phyloP scores from a whole-genome alignment of 495 filamentous ascomycete genomes.

The Aspergillus funiculosus region DNA sequence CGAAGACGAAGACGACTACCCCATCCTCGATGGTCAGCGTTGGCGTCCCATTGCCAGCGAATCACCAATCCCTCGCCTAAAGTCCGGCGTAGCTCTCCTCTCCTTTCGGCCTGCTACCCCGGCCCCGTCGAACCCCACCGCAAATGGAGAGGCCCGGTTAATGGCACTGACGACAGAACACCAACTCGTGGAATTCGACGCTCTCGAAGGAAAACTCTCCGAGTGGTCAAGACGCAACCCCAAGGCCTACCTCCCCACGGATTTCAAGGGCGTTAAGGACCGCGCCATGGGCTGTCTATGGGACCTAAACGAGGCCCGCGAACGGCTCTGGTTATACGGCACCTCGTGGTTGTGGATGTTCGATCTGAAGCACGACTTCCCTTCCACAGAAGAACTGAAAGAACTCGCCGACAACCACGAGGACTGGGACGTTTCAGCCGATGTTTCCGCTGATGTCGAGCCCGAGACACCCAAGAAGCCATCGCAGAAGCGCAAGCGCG shows the following conservation, averaged over 20 bases:
- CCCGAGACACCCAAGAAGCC: constrained; percentile 4
- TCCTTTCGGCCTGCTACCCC: constrained; percentile 67
- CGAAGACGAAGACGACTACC: constrained; percentile 31
- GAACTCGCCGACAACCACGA: constrained; percentile 21
- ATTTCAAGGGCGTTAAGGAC: constrained; percentile 66
- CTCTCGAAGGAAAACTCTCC: constrained; percentile 64
- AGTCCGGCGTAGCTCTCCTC: constrained; percentile 60
- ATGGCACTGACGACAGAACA: constrained; percentile 70
- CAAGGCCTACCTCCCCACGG: constrained; percentile 61
- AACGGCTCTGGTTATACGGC: constrained; percentile 83
- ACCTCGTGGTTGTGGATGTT: constrained; percentile 88
- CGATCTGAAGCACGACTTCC: constrained; percentile 69
- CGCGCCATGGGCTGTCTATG: constrained; percentile 78
- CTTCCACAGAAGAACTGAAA: constrained; percentile 28
- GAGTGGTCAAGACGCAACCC: constrained; percentile 85
- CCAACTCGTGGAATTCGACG: constrained; percentile 70
- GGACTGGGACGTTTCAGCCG: constrained; percentile 23
- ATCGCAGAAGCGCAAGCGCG: constrained; percentile 42
- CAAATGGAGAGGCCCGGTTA: constrained; percentile 53
- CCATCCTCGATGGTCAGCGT: constrained; percentile 41
- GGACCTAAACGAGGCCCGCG: constrained; percentile 54
- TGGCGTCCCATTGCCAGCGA: constrained; percentile 66
- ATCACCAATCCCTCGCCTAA: constrained; percentile 70
- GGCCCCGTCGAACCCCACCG: constrained; percentile 18
- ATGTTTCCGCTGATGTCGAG: constrained; percentile 1